A percentile compares a stretch with the other conserved stretches of the same genome.
phyloP scores from a whole-genome alignment of 2,329 filamentous ascomycete genomes.

The Penicillium sp. region DNA sequence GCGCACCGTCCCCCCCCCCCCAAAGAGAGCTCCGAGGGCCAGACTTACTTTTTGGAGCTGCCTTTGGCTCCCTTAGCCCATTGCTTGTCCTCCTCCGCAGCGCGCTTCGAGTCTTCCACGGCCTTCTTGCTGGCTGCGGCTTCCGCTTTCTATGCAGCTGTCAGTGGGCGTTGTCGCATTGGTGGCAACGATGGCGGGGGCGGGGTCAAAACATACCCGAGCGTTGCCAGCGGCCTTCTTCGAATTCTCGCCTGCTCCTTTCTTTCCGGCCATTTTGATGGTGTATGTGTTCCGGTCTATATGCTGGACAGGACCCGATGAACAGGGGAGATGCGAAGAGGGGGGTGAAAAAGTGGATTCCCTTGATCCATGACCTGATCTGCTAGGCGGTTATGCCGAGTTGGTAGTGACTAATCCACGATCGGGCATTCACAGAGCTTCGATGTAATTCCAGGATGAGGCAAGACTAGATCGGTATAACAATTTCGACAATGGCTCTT shows the following conservation, averaged over 20 bases:
- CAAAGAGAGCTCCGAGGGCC: neutral
- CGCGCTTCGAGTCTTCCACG: conserved; percentile 63
- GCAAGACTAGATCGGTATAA: neutral
- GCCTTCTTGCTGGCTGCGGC: conserved; percentile 77
- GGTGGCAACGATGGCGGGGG: conserved; percentile 25
- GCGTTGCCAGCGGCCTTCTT: conserved; percentile 91
- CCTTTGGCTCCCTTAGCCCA: conserved; percentile 87
- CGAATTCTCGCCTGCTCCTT: conserved; percentile 64
- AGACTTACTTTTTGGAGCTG: conserved; percentile 73
- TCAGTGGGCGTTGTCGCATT: conserved; percentile 15
- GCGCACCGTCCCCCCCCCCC: too few species aligned
- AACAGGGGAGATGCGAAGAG: neutral
- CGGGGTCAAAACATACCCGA: conserved; percentile 38
- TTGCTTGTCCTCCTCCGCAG: conserved; percentile 66
- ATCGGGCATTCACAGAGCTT: too few species aligned
- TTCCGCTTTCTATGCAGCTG: conserved; percentile 71
- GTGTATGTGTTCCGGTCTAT: neutral
- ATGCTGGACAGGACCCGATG: conserved; percentile 5
- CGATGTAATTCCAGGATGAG: neutral
- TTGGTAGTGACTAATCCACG: conserved; percentile 11
- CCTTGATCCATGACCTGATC: conserved; percentile 23
- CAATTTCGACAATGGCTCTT: too few species aligned
- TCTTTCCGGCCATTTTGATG: conserved; percentile 68
- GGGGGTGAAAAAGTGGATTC: conserved; percentile 16
- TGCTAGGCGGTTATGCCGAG: conserved; percentile 23